Percentiles rank a stretch among this genome's conserved stretches.
phyloP scores from a whole-genome alignment of 208 protist species.

The Angomonas deanei region DNA sequence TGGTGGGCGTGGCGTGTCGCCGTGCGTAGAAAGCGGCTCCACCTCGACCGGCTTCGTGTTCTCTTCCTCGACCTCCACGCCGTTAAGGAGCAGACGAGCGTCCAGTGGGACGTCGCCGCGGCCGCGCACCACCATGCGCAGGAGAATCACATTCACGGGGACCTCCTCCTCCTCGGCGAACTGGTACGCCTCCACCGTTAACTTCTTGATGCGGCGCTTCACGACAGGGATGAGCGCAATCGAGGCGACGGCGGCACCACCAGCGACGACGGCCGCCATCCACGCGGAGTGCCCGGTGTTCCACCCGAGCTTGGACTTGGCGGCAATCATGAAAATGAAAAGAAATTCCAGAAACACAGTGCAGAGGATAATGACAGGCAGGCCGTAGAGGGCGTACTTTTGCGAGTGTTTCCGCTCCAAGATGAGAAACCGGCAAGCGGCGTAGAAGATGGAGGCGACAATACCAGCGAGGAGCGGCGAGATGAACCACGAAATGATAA shows the following conservation, averaged over 20 bases:
- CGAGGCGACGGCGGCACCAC: conserved; percentile 23
- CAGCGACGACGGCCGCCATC: conserved; percentile 40
- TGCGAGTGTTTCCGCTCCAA: conserved; percentile 30
- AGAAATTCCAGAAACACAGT: conserved; percentile 58
- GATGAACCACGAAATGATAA: conserved; percentile 56
- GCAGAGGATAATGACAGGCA: conserved; percentile 36
- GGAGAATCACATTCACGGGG: conserved; percentile 25
- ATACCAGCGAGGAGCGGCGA: conserved; percentile 45
- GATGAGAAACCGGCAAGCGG: conserved; percentile 24
- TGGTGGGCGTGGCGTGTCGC: background rate
- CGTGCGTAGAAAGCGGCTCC: no score
- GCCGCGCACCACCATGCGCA: conserved; percentile 15
- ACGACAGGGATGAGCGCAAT: conserved; percentile 40
- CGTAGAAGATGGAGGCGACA: conserved; percentile 33
- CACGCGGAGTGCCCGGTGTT: conserved; percentile 21
- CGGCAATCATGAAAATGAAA: conserved; percentile 65
- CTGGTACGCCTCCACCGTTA: conserved; percentile 18
- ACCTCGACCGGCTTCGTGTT: no score
- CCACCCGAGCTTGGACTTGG: conserved; percentile 34
- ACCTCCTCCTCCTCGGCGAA: conserved; percentile 18
- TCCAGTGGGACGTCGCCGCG: conserved; percentile 6
- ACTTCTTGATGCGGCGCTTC: conserved; percentile 15
- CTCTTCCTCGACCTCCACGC: no score
- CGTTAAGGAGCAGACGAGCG: conserved; percentile 2
- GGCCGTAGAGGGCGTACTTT: conserved; percentile 23